phyloP scores from a whole-genome alignment of 768 basidiomycete species.

The Pleurotus sapidus region DNA sequence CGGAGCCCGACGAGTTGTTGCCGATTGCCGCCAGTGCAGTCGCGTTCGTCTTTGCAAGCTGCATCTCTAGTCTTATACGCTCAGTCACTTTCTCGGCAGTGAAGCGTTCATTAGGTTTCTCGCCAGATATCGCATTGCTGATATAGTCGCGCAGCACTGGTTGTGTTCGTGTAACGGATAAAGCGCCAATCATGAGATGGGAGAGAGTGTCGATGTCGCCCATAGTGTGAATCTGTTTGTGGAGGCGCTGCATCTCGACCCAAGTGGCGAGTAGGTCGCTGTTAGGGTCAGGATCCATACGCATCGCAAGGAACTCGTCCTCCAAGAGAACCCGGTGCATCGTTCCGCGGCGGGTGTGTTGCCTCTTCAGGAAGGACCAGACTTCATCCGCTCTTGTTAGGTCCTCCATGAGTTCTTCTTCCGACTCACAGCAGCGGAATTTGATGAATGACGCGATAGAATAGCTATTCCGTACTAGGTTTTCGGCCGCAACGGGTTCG shows the following conservation, averaged over 20 bases:
- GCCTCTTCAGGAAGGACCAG: too few relatives aligned
- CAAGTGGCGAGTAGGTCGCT: slow-evolving; percentile 1
- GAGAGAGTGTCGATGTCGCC: slow-evolving; percentile 12
- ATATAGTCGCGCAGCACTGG: not conserved
- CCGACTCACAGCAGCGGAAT: too few relatives aligned
- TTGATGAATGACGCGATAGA: too few relatives aligned
- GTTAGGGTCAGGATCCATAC: not conserved
- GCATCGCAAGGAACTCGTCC: slow-evolving; percentile 8
- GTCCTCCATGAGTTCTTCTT: too few relatives aligned
- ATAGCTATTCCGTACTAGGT: too few relatives aligned
- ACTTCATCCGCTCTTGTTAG: too few relatives aligned
- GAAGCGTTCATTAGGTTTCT: not conserved
- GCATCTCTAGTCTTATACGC: not conserved
- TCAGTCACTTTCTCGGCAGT: not conserved
- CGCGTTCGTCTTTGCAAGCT: not conserved
- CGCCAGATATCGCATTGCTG: not conserved
- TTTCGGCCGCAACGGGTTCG: too few relatives aligned
- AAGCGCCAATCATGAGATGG: slow-evolving; percentile 6
- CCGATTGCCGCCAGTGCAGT: not conserved
- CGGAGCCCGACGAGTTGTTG: not conserved
- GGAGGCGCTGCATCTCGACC: slow-evolving; percentile 9
- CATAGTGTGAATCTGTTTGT: slow-evolving; percentile 14
- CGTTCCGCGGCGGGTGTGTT: too few relatives aligned
- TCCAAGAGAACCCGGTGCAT: slow-evolving; percentile 17
- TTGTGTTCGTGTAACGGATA: not conserved